Evolutionary conservation across 1,139 yeast species (phyloP), one percentile per base, ranked within the genome.

Genomic region (Debaryomycetaceae sp.): DNA sequence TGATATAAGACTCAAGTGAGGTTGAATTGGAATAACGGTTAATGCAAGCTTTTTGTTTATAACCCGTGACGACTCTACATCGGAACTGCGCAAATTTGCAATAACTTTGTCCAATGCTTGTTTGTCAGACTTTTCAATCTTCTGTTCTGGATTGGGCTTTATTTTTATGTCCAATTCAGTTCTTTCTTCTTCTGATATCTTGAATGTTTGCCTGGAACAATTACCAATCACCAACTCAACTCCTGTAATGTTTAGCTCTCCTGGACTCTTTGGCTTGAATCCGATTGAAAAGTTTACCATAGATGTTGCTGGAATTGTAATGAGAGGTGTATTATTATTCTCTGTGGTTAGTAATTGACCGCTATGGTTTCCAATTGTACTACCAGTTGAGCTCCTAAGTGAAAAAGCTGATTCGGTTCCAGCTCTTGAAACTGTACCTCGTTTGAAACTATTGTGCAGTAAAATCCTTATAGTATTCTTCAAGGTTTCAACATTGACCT

Each of bases 1-100:
- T 37, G 76, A 72, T 1, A 78, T 66, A 6, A 85, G 60, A 2
- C 80, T 73, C 40, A 88, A 65, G 6, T 75, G 65, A 0, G 96
- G 96, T 54, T 87, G 91, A 0, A 85, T 78, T 1, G 83, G 76
- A 13, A 85, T 71, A 0, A 86, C 86, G 5, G 65, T 61, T 6
- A 72, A 54, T 1, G 44, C 40, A 9, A 72, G 45, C 3, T 47
- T 48, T 39, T 54, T 57, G 0, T 58, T 52, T 1, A 46, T 36
- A 0, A 49, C 65, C 36, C 76, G 51, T 0, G 52, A 47, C 6
- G 46, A 44, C 6, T 60, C 43, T 7, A 58, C 49, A 30, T 57
- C 57, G 4, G 13, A 8, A 1, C 44, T 43, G n/a, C 40, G 38
- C 39, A 70, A 54, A 44, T 66, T 68, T 6, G 48, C 38, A 1